Base-by-base conservation (phyloP, 192 early-diverging fungal genomes). In the Podila minutissima region DNA sequence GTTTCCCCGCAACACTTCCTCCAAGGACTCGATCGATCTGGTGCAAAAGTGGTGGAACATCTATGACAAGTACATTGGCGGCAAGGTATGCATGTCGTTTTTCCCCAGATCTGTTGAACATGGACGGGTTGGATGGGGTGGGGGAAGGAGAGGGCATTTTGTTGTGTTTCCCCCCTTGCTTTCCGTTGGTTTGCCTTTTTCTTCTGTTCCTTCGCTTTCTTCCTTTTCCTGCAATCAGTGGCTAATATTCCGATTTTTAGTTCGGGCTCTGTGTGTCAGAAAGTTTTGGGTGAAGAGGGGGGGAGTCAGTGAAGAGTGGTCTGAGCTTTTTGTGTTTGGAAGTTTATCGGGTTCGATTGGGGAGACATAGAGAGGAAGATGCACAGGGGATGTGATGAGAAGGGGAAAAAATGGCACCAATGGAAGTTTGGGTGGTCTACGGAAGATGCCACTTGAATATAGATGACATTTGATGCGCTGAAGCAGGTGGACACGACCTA, bases 1-100 rank as follows among this genome's bases (percentile, higher is more conserved):
- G 17, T 75, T 89, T 33, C 67, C 87, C 33, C 67, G 66, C 20
- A 85, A 70, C 37, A 84, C 87, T 32, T 79, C 83, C 65, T 70
- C 89, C 74, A 74, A 85, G 64, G 86, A 90, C 68, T 86, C 85
- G 22, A 71, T 85, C 15, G 82, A 85, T 35, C 74, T 94, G 38
- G 84, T 93, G 20, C 88, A 85, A 59, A 63, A 88, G 46, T 95
- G 94, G 94, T 95, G 94, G 94, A 85, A 84, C 64, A 86, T 92
- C 10, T 92, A 89, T 72, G 88, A 93, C 67, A 84, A 85, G 50
- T 83, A 84, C 66, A 86, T 83, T 53, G 88, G 77, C 0, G 49
- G 76, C 65, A 67, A 83, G 71, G 88, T 88, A 37, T 65, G 84
- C 59, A 76, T 70, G 24, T 46, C 33, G 19, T 51, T 72, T 75